Evolutionary conservation across 805 yeast species (phyloP).

Genomic region (Wickerhamiella alocasiicola): DNA sequence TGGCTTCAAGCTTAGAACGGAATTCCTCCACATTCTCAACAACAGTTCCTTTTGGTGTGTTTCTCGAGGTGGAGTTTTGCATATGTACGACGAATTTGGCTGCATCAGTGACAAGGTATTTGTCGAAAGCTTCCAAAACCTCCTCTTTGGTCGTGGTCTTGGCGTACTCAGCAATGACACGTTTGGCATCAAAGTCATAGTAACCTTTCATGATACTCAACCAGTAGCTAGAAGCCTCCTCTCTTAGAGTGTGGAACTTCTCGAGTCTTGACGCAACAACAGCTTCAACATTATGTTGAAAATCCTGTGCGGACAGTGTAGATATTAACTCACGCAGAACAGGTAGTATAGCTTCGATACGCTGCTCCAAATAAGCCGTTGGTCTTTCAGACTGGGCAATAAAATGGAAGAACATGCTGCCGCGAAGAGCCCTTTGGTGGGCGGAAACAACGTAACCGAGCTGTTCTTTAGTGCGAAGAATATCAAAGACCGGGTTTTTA

Average conservation of each 20-base stretch:
- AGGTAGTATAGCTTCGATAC: conserved; percentile 58
- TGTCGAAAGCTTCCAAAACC: conserved; percentile 41
- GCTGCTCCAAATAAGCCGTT: conserved; percentile 56
- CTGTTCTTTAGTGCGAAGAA: conserved; percentile 86
- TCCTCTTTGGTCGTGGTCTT: conserved; percentile 44
- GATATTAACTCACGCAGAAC: conserved; percentile 35
- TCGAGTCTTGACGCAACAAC: conserved; percentile 53
- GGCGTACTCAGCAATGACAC: conserved; percentile 44
- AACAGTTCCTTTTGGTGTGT: neutral
- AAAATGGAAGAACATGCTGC: conserved; percentile 59
- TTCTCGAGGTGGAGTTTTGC: conserved; percentile 36
- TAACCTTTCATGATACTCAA: conserved; percentile 58
- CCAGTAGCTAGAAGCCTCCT: conserved; percentile 60
- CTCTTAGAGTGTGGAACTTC: conserved; percentile 63
- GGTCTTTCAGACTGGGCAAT: conserved; percentile 76
- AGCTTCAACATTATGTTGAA: conserved; percentile 55
- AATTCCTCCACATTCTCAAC: neutral
- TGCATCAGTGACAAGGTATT: conserved; percentile 30
- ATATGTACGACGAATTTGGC: conserved; percentile 48
- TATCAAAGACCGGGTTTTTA: conserved; percentile 81
- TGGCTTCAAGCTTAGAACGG: neutral
- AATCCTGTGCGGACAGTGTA: conserved; percentile 50
- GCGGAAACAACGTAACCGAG: conserved; percentile 89
- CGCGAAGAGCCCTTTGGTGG: conserved; percentile 53
- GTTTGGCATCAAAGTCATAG: conserved; percentile 57